phyloP scores from a whole-genome alignment of 2,329 filamentous ascomycete genomes.

The Penicillium sp. region DNA sequence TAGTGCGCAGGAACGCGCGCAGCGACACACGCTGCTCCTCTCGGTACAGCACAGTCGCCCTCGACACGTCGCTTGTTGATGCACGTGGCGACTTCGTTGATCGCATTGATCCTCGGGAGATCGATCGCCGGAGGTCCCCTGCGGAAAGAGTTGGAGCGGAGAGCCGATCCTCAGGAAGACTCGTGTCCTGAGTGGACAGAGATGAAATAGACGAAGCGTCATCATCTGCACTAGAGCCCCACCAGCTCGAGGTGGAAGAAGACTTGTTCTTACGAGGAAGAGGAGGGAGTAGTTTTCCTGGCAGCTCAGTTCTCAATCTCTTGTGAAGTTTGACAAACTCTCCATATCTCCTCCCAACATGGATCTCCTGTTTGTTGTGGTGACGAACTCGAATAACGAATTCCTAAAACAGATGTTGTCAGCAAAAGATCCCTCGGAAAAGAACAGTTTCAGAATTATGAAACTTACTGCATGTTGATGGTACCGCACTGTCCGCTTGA shows the following conservation, averaged over 20 bases:
- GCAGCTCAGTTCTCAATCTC: conserved; percentile 75
- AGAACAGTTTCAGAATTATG: neutral
- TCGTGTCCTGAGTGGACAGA: conserved; percentile 65
- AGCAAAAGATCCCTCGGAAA: neutral
- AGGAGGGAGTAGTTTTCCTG: conserved; percentile 82
- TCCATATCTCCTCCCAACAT: conserved; percentile 81
- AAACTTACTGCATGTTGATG: conserved; percentile 81
- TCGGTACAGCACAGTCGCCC: conserved; percentile 65
- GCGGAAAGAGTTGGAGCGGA: conserved; percentile 35
- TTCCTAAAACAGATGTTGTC: conserved; percentile 56
- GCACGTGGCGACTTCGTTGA: conserved; percentile 32
- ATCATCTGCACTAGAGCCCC: conserved; percentile 59
- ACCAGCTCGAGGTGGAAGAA: conserved; percentile 61
- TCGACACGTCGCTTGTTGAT: conserved; percentile 44
- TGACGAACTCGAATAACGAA: conserved; percentile 85
- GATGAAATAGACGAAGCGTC: conserved; percentile 81
- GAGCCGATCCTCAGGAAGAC: conserved; percentile 37
- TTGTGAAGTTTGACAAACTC: conserved; percentile 82
- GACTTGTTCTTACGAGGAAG: conserved; percentile 91
- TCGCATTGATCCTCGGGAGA: conserved; percentile 31
- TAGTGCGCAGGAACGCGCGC: conserved; percentile 80
- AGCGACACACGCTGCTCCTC: conserved; percentile 91
- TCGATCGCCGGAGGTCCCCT: conserved; percentile 26
- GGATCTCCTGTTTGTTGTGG: conserved; percentile 70
- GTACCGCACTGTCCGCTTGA: conserved; percentile 82